phyloP scores from a whole-genome alignment of 345 rosid species.

The Salix caprea region DNA sequence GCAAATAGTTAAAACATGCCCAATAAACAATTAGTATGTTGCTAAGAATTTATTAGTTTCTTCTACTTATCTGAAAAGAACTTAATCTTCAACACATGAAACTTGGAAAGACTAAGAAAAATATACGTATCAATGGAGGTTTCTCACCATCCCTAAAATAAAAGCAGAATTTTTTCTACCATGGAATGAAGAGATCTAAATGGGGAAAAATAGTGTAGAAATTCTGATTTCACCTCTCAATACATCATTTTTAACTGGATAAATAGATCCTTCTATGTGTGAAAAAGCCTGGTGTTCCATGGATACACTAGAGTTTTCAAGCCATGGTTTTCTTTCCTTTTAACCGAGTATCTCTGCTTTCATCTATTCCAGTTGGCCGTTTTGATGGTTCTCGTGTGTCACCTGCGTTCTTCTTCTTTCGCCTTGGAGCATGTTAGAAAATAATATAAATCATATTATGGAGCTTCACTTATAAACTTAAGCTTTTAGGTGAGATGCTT shows the following conservation, averaged over 20 bases:
- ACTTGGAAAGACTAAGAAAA: neutral
- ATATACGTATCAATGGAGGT: conserved; percentile 1
- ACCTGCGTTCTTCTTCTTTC: conserved; percentile 40
- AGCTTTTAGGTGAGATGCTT: too few relatives aligned
- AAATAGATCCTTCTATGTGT: neutral
- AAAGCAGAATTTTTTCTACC: neutral
- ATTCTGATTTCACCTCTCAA: conserved; percentile 12
- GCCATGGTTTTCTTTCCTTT: conserved; percentile 20
- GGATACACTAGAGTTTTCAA: neutral
- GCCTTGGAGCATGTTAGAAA: conserved; percentile 45
- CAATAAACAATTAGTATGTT: too few relatives aligned
- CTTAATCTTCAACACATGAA: neutral
- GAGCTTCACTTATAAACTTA: too few relatives aligned
- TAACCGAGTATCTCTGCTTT: conserved; percentile 11
- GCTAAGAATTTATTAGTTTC: too few relatives aligned
- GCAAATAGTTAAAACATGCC: too few relatives aligned
- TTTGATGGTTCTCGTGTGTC: conserved; percentile 34
- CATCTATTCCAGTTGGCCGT: conserved; percentile 35
- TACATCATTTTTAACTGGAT: conserved; percentile 1
- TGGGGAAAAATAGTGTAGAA: conserved; percentile 3
- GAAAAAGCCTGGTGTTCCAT: neutral
- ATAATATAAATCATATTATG: too few relatives aligned
- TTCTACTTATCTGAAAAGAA: neutral
- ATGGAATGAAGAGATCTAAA: neutral
- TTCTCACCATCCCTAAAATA: conserved; percentile 7